Conservation (phyloP, 208 protist species). For the Trypanosoma lewisi region DNA sequence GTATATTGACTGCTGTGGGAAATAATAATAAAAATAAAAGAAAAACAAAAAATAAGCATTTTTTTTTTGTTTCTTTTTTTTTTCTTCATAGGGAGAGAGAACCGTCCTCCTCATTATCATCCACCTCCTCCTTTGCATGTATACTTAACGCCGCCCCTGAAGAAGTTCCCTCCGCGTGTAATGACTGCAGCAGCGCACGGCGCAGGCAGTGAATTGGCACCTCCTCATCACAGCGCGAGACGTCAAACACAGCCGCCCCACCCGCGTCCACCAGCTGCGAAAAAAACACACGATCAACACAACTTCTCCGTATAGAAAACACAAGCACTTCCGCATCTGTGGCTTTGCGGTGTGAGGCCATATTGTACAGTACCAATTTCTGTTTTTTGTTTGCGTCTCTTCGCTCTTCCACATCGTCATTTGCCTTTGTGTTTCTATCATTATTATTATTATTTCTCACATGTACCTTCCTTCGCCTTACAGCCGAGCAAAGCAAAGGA, state of each 20-base stretch:
- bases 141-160: no score
- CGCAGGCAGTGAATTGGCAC: conserved; percentile 52
- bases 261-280: conserved; percentile 6
- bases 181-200: conserved; percentile 36
- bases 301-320: conserved; percentile 70
- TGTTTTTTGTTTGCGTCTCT: background rate
- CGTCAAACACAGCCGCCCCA: conserved; percentile 34
- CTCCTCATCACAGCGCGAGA: conserved; percentile 44
- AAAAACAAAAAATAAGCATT: no score
- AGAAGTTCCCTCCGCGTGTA: conserved; percentile 13
- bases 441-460: background rate
- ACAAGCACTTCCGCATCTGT: conserved; percentile 63
- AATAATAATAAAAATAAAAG: background rate
- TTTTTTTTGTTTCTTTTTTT: no score
- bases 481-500: conserved; percentile 40
- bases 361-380: conserved; percentile 60
- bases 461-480: conserved; percentile 6
- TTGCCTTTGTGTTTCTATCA: background rate
- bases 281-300: conserved; percentile 45
- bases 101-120: conserved; percentile 22
- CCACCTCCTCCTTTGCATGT: background rate
- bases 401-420: no score
- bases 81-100: conserved; percentile 34
- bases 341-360: conserved; percentile 38
- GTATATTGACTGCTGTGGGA: no score